A percentile compares a stretch with the other conserved stretches of the same genome.
phyloP scores from a whole-genome alignment of 495 filamentous ascomycete species.

The Neurospora pannonica region DNA sequence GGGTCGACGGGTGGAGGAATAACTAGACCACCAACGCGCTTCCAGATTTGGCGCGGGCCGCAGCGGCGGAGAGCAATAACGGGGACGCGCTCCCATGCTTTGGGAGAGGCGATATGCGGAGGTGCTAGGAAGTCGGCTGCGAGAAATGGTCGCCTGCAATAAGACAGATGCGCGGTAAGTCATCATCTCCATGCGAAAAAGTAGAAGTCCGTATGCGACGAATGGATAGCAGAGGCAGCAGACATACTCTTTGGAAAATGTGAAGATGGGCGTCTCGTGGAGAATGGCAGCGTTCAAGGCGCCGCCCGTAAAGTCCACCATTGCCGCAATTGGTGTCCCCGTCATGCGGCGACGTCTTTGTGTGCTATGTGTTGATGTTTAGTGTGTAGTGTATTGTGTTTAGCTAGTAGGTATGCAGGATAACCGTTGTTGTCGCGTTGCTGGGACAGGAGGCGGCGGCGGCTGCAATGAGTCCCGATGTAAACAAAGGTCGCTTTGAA shows the following conservation, averaged over 20 bases:
- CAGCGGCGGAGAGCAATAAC: slow-evolving; percentile 9
- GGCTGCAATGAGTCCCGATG: not conserved
- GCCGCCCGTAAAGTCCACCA: not conserved
- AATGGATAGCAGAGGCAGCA: not conserved
- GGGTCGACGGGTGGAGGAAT: not conserved
- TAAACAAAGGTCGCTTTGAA: not conserved
- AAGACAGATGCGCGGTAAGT: not conserved
- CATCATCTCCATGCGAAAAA: not conserved
- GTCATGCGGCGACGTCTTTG: not conserved
- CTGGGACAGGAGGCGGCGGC: not conserved
- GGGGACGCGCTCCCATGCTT: slow-evolving; percentile 23
- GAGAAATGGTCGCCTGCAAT: slow-evolving; percentile 12
- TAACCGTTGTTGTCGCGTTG: not conserved
- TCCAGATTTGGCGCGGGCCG: slow-evolving; percentile 21
- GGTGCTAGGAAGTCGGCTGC: slow-evolving; percentile 13
- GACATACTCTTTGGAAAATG: not conserved
- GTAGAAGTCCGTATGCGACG: not conserved
- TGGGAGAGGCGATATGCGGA: slow-evolving; percentile 7
- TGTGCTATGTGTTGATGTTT: not conserved
- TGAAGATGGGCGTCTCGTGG: not conserved
- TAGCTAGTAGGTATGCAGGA: not conserved
- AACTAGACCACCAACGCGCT: slow-evolving; percentile 17
- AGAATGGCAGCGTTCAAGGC: not conserved
- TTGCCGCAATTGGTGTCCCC: not conserved
- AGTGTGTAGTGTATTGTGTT: not conserved